These are phyloP conservation scores for Endoconidiophora polonica DNA, from an alignment of 2,329 filamentous ascomycete species.

Conservation along the genomic window DNA sequence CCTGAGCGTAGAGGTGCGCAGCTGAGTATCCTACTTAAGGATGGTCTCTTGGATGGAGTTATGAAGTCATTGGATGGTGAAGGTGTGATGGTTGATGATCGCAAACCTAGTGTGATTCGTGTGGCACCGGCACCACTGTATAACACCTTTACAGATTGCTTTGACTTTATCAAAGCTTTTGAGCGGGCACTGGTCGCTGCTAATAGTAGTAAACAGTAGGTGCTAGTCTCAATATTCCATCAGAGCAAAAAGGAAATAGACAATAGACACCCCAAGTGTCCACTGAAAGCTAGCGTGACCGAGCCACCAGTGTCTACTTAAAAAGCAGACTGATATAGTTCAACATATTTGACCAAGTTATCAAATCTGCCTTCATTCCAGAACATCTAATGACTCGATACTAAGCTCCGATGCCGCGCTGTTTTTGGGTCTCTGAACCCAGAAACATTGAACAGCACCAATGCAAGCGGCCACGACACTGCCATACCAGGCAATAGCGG, in stretches of 20 bases:
- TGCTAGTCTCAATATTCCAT: no score
- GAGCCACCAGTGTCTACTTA: no score
- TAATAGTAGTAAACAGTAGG: neutral
- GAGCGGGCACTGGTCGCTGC: slow-evolving; percentile 15
- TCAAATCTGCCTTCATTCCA: no score
- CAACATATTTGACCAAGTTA: no score
- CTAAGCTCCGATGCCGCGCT: no score
- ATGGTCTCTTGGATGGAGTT: slow-evolving; percentile 42
- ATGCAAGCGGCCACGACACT: slow-evolving; percentile 38
- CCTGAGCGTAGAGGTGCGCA: slow-evolving; percentile 56
- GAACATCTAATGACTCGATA: no score
- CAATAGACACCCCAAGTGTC: no score
- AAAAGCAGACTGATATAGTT: no score
- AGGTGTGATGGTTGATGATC: slow-evolving; percentile 62
- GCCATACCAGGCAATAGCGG: slow-evolving; percentile 47
- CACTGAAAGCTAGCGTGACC: no score
- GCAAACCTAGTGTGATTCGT: slow-evolving; percentile 63
- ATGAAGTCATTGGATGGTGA: slow-evolving; percentile 42
- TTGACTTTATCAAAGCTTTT: slow-evolving; percentile 19
- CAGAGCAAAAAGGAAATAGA: no score
- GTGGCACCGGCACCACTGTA: slow-evolving; percentile 68
- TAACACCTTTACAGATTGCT: slow-evolving; percentile 52
- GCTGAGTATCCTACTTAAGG: slow-evolving; percentile 49
- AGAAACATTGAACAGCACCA: slow-evolving; percentile 45
- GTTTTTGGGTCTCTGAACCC: slow-evolving; percentile 23